Conservation (phyloP, 1,139 yeast species). For the Hemisphaericaspora xylofermentans region DNA sequence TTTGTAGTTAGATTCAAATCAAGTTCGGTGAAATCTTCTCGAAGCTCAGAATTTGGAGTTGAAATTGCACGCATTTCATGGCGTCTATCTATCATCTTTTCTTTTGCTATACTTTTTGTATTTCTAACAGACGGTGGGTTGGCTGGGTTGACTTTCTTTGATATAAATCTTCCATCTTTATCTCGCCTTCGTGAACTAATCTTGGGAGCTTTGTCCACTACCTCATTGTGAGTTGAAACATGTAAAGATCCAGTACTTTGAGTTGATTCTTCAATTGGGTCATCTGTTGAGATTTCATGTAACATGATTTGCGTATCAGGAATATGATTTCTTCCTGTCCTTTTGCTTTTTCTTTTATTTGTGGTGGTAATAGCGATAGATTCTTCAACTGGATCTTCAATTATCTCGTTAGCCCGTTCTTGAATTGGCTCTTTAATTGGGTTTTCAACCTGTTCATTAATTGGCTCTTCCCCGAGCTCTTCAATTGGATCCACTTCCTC, state of each 20-base stretch:
- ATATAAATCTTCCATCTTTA: not conserved
- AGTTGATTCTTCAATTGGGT: not conserved
- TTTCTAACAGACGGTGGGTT: too few relatives aligned
- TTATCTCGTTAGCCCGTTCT: too few relatives aligned
- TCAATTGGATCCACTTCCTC: too few relatives aligned
- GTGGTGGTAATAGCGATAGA: not conserved
- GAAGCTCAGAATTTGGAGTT: not conserved
- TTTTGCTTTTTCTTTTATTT: not conserved
- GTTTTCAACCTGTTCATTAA: too few relatives aligned
- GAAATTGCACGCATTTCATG: conserved; percentile 1
- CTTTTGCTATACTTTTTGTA: too few relatives aligned
- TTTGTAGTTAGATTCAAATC: conserved; percentile 5
- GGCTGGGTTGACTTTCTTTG: too few relatives aligned
- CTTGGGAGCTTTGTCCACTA: too few relatives aligned
- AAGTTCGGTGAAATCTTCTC: not conserved
- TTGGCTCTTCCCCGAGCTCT: too few relatives aligned
- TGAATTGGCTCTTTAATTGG: too few relatives aligned
- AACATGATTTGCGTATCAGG: not conserved
- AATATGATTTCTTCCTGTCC: not conserved
- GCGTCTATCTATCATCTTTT: not conserved
- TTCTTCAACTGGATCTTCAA: not conserved
- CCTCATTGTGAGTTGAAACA: too few relatives aligned
- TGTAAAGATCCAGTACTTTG: not conserved
- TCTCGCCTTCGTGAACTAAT: not conserved
- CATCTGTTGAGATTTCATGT: not conserved